Evolutionary conservation across 257 asterid species (phyloP), one percentile per base, ranked within the genome.

Genomic region (Solanum corneliomulleri): DNA sequence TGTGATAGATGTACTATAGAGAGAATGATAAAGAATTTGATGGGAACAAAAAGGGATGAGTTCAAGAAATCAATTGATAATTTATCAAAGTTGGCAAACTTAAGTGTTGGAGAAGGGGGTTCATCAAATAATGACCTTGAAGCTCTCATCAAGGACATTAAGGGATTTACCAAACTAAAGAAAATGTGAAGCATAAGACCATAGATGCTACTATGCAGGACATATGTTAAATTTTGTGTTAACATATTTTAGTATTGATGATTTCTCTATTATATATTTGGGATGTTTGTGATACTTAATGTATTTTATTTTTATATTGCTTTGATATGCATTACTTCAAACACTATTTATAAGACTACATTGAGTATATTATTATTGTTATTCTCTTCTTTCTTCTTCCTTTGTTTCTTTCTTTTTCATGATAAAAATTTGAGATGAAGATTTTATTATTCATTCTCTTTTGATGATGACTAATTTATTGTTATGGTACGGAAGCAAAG

Each of bases 21-120:
- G 89, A 89, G 85, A 85, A 87, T 85, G 86, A 88, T 91, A 3
- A 90, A 89, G 82, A 93, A 93, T 11, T 29, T 93, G 0, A 91
- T 93, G 94, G 89, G 87, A 7, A 74, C 16, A 47, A 90, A 91
- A 82, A 91, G 87, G 49, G 92, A 89, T 2, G 94, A 92, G 31
- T 92, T 93, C 76, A 49, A 77, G 85, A 45, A 70, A 74, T 88
- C 88, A 69, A 89, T 90, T 23, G 70, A 44, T 14, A 11, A 10
- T 23, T 82, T 87, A 90, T 88, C 93, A 0, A 71, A 83, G 14
- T 56, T 91, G 88, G 94, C 91, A 2, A 87, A 29, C 23, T 47
- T 70, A 60, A 91, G 93, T 23, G 88, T 93, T 25, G 44, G 83
- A 21, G 75, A 87, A 83, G 93, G 88, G 37, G 95, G 96, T 7